phyloP scores from a whole-genome alignment of 2,329 filamentous ascomycete species.

The Alternaria panax region DNA sequence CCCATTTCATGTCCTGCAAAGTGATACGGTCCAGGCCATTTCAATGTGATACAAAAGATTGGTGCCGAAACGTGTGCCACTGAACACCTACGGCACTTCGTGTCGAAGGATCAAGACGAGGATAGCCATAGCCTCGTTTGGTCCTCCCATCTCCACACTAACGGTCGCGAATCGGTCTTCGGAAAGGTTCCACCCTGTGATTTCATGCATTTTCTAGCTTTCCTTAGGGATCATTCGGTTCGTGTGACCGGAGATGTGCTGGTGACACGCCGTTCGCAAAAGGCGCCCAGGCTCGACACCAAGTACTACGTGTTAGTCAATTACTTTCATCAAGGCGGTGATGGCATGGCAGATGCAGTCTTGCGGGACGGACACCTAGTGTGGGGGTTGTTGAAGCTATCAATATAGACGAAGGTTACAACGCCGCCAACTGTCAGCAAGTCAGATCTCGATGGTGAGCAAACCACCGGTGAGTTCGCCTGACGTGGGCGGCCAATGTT shows the following conservation, averaged over 20 bases:
- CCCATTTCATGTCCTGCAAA: not conserved
- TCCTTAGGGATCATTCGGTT: not conserved
- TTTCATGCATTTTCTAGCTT: not conserved
- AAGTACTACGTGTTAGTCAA: not conserved
- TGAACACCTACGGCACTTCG: not conserved
- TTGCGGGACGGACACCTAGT: conserved; percentile 4
- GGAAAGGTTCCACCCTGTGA: conserved; percentile 1
- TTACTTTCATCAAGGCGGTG: not conserved
- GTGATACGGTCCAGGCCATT: not conserved
- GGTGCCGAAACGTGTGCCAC: not conserved
- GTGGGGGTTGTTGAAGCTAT: conserved; percentile 7
- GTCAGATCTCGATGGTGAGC: conserved; percentile 9
- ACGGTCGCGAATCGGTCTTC: not conserved
- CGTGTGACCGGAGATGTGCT: not conserved
- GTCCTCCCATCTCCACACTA: conserved; percentile 11
- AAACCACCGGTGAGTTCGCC: conserved; percentile 5
- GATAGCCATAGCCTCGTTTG: not conserved
- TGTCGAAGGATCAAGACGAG: not conserved
- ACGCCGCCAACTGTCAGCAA: conserved; percentile 7
- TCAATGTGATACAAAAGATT: conserved; percentile 6
- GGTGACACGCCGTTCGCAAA: not conserved
- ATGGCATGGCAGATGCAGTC: conserved; percentile 6
- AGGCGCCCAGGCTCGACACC: not conserved
- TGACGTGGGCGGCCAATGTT: conserved; percentile 14
- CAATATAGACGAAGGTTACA: conserved; percentile 1